A percentile compares a stretch with the other conserved stretches of the same genome.
Evolutionary conservation across 1,284 basidiomycete species (phyloP).

Genomic region (Neolentinus lepideus): DNA sequence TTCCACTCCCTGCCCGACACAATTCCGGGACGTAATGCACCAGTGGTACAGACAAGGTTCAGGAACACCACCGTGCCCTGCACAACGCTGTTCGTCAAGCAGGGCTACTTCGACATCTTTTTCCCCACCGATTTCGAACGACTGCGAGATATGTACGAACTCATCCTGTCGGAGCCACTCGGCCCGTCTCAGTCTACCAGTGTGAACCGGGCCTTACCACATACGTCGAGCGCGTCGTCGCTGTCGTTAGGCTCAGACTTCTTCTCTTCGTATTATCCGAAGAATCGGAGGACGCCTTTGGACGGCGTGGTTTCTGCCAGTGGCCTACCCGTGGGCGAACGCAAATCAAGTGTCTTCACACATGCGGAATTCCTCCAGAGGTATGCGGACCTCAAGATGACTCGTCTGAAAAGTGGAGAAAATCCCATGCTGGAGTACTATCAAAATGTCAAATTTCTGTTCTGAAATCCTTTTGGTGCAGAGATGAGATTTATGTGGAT

Average conservation of each 20-base stretch:
- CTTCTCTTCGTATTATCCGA: conserved; percentile 60
- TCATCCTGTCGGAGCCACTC: conserved; percentile 59
- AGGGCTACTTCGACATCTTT: conserved; percentile 98
- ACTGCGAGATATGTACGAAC: conserved; percentile 84
- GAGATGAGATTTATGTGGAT: background rate
- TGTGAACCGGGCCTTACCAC: background rate
- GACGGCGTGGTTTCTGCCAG: conserved; percentile 67
- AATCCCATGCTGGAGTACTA: conserved; percentile 88
- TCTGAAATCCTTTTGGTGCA: conserved; percentile 30
- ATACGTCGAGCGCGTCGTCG: conserved; percentile 29
- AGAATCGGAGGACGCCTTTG: conserved; percentile 49
- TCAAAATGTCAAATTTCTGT: conserved; percentile 84
- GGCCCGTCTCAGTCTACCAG: conserved; percentile 16
- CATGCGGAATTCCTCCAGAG: conserved; percentile 82
- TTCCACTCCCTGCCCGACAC: conserved; percentile 87
- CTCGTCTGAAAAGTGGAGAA: conserved; percentile 68
- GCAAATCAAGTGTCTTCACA: conserved; percentile 74
- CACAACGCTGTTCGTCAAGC: conserved; percentile 86
- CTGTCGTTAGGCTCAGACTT: conserved; percentile 52
- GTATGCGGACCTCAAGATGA: conserved; percentile 68
- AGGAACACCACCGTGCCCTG: conserved; percentile 84
- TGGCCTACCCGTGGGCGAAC: conserved; percentile 74
- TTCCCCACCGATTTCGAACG: conserved; percentile 93
- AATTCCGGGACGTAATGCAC: conserved; percentile 80
- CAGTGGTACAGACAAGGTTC: conserved; percentile 94